Conservation (phyloP, 306 rosid species). For the Geum urbanum region DNA sequence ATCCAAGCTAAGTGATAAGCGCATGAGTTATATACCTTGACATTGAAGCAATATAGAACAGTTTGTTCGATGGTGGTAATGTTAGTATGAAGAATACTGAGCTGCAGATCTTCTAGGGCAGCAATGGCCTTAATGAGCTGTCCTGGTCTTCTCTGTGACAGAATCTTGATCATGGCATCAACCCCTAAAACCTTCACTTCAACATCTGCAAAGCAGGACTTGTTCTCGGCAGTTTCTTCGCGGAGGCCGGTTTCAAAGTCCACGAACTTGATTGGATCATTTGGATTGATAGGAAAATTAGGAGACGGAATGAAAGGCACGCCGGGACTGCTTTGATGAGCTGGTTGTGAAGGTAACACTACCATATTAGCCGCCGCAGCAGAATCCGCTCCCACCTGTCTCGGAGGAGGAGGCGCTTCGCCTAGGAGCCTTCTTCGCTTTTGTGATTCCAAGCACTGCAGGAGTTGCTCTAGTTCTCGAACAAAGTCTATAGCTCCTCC, state of each 20-base stretch:
- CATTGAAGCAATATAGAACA: conserved; percentile 89
- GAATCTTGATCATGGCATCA: conserved; percentile 86
- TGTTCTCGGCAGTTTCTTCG: conserved; percentile 80
- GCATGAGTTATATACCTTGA: conserved; percentile 48
- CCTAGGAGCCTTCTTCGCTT: conserved; percentile 76
- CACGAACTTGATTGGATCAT: conserved; percentile 53
- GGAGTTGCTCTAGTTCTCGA: conserved; percentile 89
- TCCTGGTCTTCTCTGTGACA: conserved; percentile 82
- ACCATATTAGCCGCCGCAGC: background rate
- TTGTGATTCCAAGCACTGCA: conserved; percentile 89
- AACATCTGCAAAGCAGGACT: conserved; percentile 91
- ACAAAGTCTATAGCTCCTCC: conserved; percentile 98
- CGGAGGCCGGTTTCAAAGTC: conserved; percentile 55
- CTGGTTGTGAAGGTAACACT: conserved; percentile 20
- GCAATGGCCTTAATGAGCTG: conserved; percentile 87
- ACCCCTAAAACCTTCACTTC: conserved; percentile 87
- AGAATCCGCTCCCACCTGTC: conserved; percentile 35
- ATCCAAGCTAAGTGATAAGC: too few species aligned
- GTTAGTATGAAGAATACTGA: conserved; percentile 85
- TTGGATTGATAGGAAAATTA: conserved; percentile 32
- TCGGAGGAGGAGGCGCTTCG: conserved; percentile 40
- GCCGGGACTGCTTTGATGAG: conserved; percentile 22
- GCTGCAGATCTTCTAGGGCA: conserved; percentile 91
- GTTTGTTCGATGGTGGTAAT: conserved; percentile 96
- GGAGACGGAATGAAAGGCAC: conserved; percentile 32